Conservation (phyloP, 1,284 basidiomycete species). For the Apiotrichum porosum region DNA sequence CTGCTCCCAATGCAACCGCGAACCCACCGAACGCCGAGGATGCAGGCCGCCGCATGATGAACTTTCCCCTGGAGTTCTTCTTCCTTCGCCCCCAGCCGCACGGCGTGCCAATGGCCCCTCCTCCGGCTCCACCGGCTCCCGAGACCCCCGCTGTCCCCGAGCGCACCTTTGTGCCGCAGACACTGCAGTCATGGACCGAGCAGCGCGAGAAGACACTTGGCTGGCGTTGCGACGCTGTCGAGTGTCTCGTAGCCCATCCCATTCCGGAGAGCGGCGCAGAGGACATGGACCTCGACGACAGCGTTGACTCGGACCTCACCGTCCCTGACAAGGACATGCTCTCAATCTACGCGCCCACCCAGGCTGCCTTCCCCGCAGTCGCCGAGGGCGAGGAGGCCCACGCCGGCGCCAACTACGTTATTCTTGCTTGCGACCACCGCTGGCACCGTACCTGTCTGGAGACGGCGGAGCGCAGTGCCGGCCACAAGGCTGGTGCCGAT, state of each 20-base stretch:
- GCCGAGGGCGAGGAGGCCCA: constrained; percentile 1
- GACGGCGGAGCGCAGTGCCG: constrained; percentile 26
- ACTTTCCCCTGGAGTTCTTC: constrained; percentile 9
- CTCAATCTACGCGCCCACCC: constrained; percentile 27
- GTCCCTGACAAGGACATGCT: constrained; percentile 30
- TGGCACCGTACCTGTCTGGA: constrained; percentile 40
- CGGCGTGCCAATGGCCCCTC: not conserved
- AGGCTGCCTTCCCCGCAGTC: constrained; percentile 8
- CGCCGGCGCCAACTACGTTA: constrained; percentile 13
- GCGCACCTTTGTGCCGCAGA: constrained; percentile 15
- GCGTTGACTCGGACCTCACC: constrained; percentile 4
- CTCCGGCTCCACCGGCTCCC: not conserved
- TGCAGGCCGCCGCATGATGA: too few species aligned
- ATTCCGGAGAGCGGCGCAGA: constrained; percentile 17
- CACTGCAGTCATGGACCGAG: constrained; percentile 35
- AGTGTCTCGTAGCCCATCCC: constrained; percentile 30
- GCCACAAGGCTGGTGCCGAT: constrained; percentile 9
- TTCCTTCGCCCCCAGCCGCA: constrained; percentile 5
- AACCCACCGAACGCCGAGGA: too few species aligned
- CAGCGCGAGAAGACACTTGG: constrained; percentile 36
- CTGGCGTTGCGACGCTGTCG: constrained; percentile 42
- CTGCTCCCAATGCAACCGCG: too few species aligned
- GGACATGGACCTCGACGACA: constrained; percentile 13
- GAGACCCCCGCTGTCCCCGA: not conserved
- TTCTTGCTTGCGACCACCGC: constrained; percentile 32